Conservation (phyloP, 208 protist genomes). For the Crithidia expoeki region DNA sequence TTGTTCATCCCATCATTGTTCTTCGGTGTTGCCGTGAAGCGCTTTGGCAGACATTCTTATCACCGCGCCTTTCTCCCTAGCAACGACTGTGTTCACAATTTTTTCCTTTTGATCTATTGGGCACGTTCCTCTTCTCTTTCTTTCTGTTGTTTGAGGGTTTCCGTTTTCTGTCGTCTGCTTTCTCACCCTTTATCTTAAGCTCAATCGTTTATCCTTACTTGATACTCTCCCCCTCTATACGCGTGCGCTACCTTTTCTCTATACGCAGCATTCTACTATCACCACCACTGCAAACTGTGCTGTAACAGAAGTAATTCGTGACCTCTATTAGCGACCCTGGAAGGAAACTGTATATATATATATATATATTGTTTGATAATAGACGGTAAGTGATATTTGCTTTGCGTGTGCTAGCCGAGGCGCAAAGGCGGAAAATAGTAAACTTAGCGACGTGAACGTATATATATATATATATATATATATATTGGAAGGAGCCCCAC, state of each 20-base stretch:
- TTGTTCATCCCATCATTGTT: not conserved
- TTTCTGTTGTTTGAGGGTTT: not conserved
- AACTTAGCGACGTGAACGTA: too few relatives aligned
- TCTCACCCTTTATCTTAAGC: constrained; percentile 5
- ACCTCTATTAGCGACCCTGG: not conserved
- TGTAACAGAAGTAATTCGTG: too few relatives aligned
- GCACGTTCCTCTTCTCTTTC: constrained; percentile 9
- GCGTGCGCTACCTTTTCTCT: not conserved
- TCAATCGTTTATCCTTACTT: constrained; percentile 8
- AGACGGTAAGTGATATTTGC: too few relatives aligned
- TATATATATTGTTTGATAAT: too few relatives aligned
- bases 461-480: too few relatives aligned
- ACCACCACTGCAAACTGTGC: too few relatives aligned
- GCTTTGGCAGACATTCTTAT: not conserved
- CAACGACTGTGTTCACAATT: not conserved
- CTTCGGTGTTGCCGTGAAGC: constrained; percentile 11
- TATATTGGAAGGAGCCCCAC: too few relatives aligned
- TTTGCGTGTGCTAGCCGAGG: too few relatives aligned
- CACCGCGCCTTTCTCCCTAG: not conserved
- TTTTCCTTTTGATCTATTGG: not conserved
- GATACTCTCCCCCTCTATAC: constrained; percentile 1
- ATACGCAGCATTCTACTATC: not conserved
- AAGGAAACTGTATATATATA: not conserved
- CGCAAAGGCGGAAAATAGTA: too few relatives aligned
- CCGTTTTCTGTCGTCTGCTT: not conserved